Base-by-base conservation (phyloP, 208 protist genomes). In the Trypanosoma brucei region DNA sequence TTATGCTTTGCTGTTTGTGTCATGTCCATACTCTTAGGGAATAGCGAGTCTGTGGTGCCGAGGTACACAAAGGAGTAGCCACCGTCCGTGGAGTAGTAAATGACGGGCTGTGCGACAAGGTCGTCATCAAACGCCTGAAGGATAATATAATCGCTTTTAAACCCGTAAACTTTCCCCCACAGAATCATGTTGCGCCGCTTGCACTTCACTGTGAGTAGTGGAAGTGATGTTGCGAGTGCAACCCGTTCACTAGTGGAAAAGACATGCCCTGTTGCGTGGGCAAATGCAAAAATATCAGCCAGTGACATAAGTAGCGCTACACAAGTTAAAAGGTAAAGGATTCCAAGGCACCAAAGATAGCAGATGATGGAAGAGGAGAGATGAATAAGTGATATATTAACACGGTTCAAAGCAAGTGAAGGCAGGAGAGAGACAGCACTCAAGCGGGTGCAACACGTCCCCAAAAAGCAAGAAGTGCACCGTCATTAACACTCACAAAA, bases 81-180 rank as follows among this genome's bases (percentile, higher is more conserved):
- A 36, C 78, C 88, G 44, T 94, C 88, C 5, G 91, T 70, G 11
- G 76, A 88, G 70, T 92, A 92, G 72, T 85, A 94, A 46, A 92
- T 72, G 57, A 87, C 83, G 6, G 88, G 81, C 68, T 81, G 79
- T 31, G 69, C 80, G 34, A 94, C 80, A 9, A 88, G 72, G 62
- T 92, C 79, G 40, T 92, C 81, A 53, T 83, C 78, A 62, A 80
- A 84, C 14, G 82, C 84, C 58, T 94, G 80, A 11, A 91, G 78
- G 44, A 94, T 79, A 40, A 81, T 88, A 69, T 92, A 94, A 70
- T 94, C 85, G 14, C 77, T 80, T 60, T 92, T 92, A 68, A 74
- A 83, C 7, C 84, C 88, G 45, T 87, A 88, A 30, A 94, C 73
- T 52, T 94, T 94, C 2, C 88, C 88, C 85, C 88, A 94, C 31